A percentile compares a stretch with the other conserved stretches of the same genome.
Evolutionary conservation across 225 moss, liverwort and hornwort genomes (phyloP).

Genomic region (Takakia lepidozioides): DNA sequence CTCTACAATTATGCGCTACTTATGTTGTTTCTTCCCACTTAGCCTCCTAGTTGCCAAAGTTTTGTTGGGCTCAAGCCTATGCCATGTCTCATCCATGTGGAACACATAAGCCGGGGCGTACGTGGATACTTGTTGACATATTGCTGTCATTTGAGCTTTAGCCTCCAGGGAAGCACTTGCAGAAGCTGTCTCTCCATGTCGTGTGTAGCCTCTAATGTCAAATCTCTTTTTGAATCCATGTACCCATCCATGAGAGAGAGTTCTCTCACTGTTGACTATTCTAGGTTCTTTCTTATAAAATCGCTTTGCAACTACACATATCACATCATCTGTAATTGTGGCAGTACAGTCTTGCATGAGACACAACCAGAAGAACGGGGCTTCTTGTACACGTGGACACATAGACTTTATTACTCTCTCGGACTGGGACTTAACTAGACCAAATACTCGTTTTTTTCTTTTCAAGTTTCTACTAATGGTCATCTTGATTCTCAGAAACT

Average conservation of each 20-base stretch:
- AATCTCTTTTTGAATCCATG: neutral
- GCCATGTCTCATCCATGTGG: constrained; percentile 28
- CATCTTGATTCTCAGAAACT: too few relatives aligned
- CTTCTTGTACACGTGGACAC: too few relatives aligned
- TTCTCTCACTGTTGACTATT: neutral
- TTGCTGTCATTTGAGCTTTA: neutral
- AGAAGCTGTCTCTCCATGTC: neutral
- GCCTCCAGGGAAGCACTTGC: neutral
- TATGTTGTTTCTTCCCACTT: constrained; percentile 9
- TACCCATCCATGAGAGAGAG: neutral
- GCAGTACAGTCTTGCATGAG: too few relatives aligned
- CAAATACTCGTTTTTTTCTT: too few relatives aligned
- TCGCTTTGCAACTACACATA: neutral
- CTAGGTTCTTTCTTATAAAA: neutral
- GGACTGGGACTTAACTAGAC: too few relatives aligned
- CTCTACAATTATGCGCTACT: constrained; percentile 17
- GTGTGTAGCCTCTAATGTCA: constrained; percentile 1
- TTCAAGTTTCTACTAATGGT: too few relatives aligned
- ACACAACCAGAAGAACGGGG: too few relatives aligned
- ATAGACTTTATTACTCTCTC: too few relatives aligned
- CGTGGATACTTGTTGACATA: neutral
- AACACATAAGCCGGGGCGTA: constrained; percentile 22
- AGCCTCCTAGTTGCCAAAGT: constrained; percentile 14
- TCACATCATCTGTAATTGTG: too few relatives aligned
- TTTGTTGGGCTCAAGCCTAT: constrained; percentile 22